Evolutionary conservation across 2,329 filamentous ascomycete species (phyloP).

Genomic region (Fusarium zealandicum): DNA sequence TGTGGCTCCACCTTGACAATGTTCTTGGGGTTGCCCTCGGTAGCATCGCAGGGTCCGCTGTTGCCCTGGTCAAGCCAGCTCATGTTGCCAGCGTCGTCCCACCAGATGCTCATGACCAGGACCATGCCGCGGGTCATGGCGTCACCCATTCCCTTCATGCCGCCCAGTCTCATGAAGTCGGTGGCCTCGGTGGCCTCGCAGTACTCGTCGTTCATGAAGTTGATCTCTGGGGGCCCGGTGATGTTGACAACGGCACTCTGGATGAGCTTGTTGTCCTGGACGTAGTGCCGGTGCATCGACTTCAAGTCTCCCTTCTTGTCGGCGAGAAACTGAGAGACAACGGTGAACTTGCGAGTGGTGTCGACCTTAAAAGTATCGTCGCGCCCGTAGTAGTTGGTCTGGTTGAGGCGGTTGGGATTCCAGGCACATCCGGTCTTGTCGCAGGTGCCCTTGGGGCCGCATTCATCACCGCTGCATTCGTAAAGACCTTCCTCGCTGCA

Average conservation of each 20-base stretch:
- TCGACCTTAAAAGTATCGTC: conserved; percentile 62
- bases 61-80: too few species aligned
- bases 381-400: conserved; percentile 66
- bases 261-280: conserved; percentile 67
- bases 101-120: conserved; percentile 60
- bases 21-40: too few species aligned
- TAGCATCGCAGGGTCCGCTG: too few species aligned
- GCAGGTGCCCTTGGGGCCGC: conserved; percentile 65
- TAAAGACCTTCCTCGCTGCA: conserved; percentile 59
- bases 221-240: conserved; percentile 48
- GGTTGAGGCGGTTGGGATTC: conserved; percentile 71
- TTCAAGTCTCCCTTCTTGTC: conserved; percentile 58
- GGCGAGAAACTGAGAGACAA: conserved; percentile 69
- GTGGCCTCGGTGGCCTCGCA: conserved; percentile 64
- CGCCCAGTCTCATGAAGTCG: conserved; percentile 63
- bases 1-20: too few species aligned
- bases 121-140: conserved; percentile 53
- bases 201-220: conserved; percentile 62
- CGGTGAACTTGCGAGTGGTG: conserved; percentile 65
- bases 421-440: conserved; percentile 75
- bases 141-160: conserved; percentile 61
- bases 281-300: conserved; percentile 69
- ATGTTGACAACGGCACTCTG: conserved; percentile 56
- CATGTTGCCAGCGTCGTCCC: too few species aligned
- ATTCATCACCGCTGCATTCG: conserved; percentile 58